Percentiles rank a stretch among this genome's conserved stretches.
Evolutionary conservation across 139 green algal species (phyloP).

Genomic region (Chlorella sorokiniana): DNA sequence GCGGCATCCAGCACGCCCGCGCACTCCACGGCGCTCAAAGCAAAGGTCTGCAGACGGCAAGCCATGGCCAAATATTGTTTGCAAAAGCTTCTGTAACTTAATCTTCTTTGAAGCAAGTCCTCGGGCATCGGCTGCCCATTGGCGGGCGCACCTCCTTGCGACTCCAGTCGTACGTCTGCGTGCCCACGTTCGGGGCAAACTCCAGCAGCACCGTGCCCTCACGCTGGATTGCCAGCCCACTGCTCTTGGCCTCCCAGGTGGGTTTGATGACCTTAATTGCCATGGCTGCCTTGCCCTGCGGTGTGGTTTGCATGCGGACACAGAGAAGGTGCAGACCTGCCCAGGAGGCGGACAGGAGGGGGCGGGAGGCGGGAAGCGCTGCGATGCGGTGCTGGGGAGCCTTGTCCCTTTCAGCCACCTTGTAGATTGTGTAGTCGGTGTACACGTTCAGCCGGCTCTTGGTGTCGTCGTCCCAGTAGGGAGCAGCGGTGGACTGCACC

Average conservation of each 20-base stretch:
- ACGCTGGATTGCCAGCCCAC: slow-evolving; percentile 22
- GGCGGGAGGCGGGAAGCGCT: no score
- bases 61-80: no score
- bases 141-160: slow-evolving; percentile 34
- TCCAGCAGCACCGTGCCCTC: slow-evolving; percentile 49
- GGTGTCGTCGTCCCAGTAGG: slow-evolving; percentile 4
- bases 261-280: slow-evolving; percentile 51
- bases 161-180: slow-evolving; percentile 45
- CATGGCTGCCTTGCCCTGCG: slow-evolving; percentile 39
- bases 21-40: slow-evolving; percentile 42
- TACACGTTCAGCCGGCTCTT: slow-evolving; percentile 16
- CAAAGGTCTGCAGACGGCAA: slow-evolving; percentile 30
- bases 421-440: slow-evolving; percentile 46
- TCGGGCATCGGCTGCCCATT: no score
- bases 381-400: no score
- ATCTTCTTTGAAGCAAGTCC: no score
- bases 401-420: slow-evolving; percentile 1
- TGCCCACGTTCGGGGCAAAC: slow-evolving; percentile 40
- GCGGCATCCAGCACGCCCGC: slow-evolving; percentile 34
- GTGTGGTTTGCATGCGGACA: not conserved
- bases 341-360: no score
- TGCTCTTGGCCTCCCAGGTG: slow-evolving; percentile 30
- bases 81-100: not conserved
- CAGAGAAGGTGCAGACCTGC: no score
- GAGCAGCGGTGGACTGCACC: not conserved